phyloP scores from a whole-genome alignment of 2,329 filamentous ascomycete species.

The Cytospora schulzeri region DNA sequence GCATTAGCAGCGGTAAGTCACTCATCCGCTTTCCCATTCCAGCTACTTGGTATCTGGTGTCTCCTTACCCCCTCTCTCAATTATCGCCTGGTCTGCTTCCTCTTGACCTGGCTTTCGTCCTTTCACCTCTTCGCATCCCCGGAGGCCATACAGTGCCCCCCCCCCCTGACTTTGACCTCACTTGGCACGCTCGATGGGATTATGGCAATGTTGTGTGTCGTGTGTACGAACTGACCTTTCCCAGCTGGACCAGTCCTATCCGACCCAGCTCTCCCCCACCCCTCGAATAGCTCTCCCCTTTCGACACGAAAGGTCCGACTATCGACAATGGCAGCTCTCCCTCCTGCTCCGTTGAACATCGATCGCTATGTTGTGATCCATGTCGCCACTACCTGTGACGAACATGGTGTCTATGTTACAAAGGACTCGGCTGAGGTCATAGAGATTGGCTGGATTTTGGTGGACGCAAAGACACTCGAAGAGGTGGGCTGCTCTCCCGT shows the following conservation, averaged over 20 bases:
- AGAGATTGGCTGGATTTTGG: slow-evolving; percentile 95
- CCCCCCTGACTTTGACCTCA: not conserved
- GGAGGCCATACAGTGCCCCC: not conserved
- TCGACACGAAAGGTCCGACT: slow-evolving; percentile 6
- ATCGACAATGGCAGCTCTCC: slow-evolving; percentile 47
- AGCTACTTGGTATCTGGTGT: not conserved
- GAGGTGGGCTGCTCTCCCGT: slow-evolving; percentile 65
- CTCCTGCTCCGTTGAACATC: slow-evolving; percentile 67
- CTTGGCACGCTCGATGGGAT: not conserved
- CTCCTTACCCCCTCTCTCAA: not conserved
- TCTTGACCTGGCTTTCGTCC: not conserved
- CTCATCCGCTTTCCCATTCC: not conserved
- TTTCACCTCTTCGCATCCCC: not conserved
- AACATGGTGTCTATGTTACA: slow-evolving; percentile 98
- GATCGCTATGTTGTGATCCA: slow-evolving; percentile 98
- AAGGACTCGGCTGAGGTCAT: slow-evolving; percentile 99
- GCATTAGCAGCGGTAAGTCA: slow-evolving; percentile 11
- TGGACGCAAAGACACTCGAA: slow-evolving; percentile 88
- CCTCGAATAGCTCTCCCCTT: slow-evolving; percentile 15
- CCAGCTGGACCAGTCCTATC: slow-evolving; percentile 16
- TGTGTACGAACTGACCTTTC: slow-evolving; percentile 15
- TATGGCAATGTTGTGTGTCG: not conserved
- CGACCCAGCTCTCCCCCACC: slow-evolving; percentile 12
- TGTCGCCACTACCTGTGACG: slow-evolving; percentile 97
- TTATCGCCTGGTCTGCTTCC: not conserved